Percentiles rank a stretch among this genome's conserved stretches.
Conservation (phyloP, 768 basidiomycete genomes). For the Suillus clintonianus region DNA sequence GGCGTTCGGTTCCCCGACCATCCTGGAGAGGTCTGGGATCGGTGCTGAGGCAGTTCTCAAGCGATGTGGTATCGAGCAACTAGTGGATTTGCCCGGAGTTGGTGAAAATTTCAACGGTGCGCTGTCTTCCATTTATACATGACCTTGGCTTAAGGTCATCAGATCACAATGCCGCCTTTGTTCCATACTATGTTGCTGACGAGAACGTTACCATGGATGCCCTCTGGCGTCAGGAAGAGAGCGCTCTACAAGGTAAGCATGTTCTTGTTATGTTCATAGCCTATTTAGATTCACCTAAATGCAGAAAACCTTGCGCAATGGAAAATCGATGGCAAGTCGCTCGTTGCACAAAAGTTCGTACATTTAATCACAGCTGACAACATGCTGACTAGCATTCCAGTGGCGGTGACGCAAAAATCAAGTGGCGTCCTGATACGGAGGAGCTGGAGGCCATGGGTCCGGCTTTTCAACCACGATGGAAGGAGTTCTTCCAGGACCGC, state of each 20-base stretch:
- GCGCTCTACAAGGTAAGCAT: constrained; percentile 41
- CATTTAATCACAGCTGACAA: neutral
- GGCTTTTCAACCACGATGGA: constrained; percentile 51
- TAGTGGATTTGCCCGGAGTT: constrained; percentile 72
- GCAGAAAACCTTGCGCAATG: constrained; percentile 28
- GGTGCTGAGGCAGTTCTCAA: constrained; percentile 53
- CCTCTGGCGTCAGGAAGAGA: constrained; percentile 40
- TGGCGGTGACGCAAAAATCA: constrained; percentile 56
- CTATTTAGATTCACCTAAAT: neutral
- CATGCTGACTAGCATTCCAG: constrained; percentile 27
- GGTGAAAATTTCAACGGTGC: constrained; percentile 66
- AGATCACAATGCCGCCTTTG: constrained; percentile 34
- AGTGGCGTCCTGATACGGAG: constrained; percentile 50
- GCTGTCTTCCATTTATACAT: neutral
- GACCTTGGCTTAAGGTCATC: neutral
- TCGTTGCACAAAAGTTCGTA: constrained; percentile 53
- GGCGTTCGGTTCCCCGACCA: constrained; percentile 56
- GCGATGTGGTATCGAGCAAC: constrained; percentile 45
- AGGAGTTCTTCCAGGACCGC: constrained; percentile 46
- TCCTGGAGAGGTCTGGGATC: constrained; percentile 68
- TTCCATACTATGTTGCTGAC: constrained; percentile 42
- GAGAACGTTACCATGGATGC: constrained; percentile 51
- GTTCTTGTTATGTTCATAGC: neutral
- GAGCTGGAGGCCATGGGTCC: constrained; percentile 54
- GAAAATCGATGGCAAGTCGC: constrained; percentile 39